phyloP scores from a whole-genome alignment of 2,329 filamentous ascomycete genomes.

The Ophiocordyceps camponoti-floridani region DNA sequence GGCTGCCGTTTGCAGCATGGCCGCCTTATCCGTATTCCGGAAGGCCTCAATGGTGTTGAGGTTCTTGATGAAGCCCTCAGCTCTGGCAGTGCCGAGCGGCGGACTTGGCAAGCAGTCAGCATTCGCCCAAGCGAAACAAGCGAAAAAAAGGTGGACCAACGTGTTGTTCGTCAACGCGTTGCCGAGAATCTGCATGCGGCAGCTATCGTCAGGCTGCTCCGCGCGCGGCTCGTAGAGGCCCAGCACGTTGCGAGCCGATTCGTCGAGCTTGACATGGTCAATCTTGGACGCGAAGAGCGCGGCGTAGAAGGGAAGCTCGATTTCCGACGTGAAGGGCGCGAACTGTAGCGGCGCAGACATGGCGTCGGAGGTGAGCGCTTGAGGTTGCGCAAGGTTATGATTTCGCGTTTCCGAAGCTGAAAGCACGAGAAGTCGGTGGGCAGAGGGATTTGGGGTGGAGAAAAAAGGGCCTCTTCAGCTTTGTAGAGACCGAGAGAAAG shows the following conservation, averaged over 20 bases:
- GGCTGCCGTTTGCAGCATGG: conserved; percentile 62
- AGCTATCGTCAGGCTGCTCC: conserved; percentile 56
- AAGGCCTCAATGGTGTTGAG: conserved; percentile 94
- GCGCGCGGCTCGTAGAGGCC: conserved; percentile 77
- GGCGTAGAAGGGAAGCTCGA: conserved; percentile 89
- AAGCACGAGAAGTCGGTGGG: background rate
- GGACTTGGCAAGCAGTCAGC: conserved; percentile 26
- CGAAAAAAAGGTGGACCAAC: conserved; percentile 34
- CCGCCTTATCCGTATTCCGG: conserved; percentile 61
- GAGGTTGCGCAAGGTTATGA: no score
- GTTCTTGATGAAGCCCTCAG: conserved; percentile 88
- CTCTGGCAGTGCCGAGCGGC: conserved; percentile 56
- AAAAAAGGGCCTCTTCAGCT: background rate
- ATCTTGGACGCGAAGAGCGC: conserved; percentile 87
- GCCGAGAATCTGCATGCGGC: conserved; percentile 78
- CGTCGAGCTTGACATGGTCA: conserved; percentile 91
- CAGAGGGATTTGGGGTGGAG: background rate
- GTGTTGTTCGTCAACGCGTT: conserved; percentile 70
- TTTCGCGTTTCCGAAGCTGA: no score
- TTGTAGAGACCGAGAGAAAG: background rate
- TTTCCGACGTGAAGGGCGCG: conserved; percentile 80
- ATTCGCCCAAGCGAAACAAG: background rate
- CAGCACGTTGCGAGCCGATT: conserved; percentile 70
- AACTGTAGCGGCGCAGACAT: conserved; percentile 45
- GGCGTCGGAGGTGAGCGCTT: conserved; percentile 8